Base-by-base conservation (phyloP, 2,329 filamentous ascomycete genomes). In the Phaeomoniella chlamydospora region DNA sequence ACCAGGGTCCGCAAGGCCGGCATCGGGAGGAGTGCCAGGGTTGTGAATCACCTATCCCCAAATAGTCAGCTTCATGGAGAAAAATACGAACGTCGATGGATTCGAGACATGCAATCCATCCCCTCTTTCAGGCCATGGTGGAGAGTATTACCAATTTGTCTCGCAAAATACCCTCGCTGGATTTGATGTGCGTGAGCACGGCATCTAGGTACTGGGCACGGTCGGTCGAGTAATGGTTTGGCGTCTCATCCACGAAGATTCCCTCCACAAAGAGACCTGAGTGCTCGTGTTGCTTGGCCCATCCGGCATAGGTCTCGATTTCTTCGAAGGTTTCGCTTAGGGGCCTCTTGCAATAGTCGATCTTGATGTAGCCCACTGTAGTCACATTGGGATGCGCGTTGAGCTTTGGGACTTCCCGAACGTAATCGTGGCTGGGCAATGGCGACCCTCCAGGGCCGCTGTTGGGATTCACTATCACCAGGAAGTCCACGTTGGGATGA, bases 231-330 rank as follows among this genome's bases (percentile, higher is more conserved):
- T n/a, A 62, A 41, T 51, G 37, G 34, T 58, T 51, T 3, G 63
- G 63, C 31, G 58, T 60, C 48, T 68, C 62, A 41, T 67, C 64
- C 38, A 67, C 61, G 47, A 68, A 67, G 43, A 68, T 65, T 35
- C 62, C 64, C 36, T 54, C 54, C 43, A 68, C 51, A 15, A 56
- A 49, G 35, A 68, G 48, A 29, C 52, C 52, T 10, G 52, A 44
- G 41, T 56, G 53, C 13, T 51, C 49, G 34, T 50, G 51, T 36
- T 49, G 52, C n/a, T 43, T 45, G 9, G 56, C 49, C 64, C 65
- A 69, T 26, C 53, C 56, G 12, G 55, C 58, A 39, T 67, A 68
- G 4, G 51, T 53, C 36, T 55, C 54, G 31, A 70, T 57, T 39
- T 70, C 65, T 39, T 50, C 44, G 38, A 48, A 49, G 34, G 62